Conservation (phyloP, 768 basidiomycete genomes). For the Pleurotus pulmonarius region DNA sequence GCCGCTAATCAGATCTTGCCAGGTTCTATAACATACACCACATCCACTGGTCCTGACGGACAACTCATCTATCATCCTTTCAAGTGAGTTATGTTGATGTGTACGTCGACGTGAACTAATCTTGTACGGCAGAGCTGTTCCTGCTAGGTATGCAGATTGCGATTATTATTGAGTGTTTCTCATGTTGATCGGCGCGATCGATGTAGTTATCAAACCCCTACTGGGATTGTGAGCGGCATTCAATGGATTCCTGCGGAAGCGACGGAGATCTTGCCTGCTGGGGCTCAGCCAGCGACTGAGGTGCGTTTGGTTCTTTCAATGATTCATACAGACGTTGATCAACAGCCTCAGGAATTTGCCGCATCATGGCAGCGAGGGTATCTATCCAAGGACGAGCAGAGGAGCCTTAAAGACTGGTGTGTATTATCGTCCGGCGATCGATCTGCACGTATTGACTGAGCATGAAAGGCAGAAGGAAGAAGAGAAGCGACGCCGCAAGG, state of each 20-base stretch:
- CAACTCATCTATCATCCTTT: slow-evolving; percentile 66
- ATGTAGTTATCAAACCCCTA: slow-evolving; percentile 67
- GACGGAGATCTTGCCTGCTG: slow-evolving; percentile 54
- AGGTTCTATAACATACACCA: slow-evolving; percentile 74
- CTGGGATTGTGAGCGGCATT: slow-evolving; percentile 58
- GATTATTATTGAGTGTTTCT: slow-evolving; percentile 7
- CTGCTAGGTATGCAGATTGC: slow-evolving; percentile 55
- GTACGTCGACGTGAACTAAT: not conserved
- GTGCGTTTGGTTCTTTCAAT: slow-evolving; percentile 23
- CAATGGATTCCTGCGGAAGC: slow-evolving; percentile 72
- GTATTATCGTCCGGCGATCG: not conserved
- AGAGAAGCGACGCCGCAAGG: slow-evolving; percentile 39
- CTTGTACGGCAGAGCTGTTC: slow-evolving; percentile 51
- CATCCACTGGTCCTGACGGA: slow-evolving; percentile 59
- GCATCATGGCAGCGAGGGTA: slow-evolving; percentile 51
- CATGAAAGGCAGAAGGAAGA: slow-evolving; percentile 42
- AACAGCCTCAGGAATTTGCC: slow-evolving; percentile 46
- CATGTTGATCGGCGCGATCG: slow-evolving; percentile 18
- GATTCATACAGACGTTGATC: too few relatives aligned
- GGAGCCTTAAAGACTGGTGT: slow-evolving; percentile 43
- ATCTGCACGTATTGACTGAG: slow-evolving; percentile 1
- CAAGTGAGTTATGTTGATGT: slow-evolving; percentile 43
- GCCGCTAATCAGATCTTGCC: slow-evolving; percentile 44
- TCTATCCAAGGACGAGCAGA: slow-evolving; percentile 35
- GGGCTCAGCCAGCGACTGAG: slow-evolving; percentile 54